Percentiles rank a stretch among this genome's conserved stretches.
Conservation (phyloP, 2,329 filamentous ascomycete species). For the Diplodia corticola region DNA sequence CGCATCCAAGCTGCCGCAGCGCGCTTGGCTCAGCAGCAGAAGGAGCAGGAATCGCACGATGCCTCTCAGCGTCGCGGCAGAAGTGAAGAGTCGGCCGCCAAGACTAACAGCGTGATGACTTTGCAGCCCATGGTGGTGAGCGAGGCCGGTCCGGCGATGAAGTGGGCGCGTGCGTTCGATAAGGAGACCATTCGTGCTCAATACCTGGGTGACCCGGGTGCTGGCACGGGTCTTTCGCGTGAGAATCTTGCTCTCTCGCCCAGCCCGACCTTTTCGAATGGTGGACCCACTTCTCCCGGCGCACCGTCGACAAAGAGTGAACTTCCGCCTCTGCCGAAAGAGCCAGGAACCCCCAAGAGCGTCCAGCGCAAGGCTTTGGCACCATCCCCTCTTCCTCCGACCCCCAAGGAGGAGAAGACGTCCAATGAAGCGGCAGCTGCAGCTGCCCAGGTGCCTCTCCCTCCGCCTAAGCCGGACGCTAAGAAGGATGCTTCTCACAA, state of each 20-base stretch:
- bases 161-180: slow-evolving; percentile 96
- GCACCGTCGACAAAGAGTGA: slow-evolving; percentile 35
- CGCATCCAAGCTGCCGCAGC: slow-evolving; percentile 89
- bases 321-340: slow-evolving; percentile 44
- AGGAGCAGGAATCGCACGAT: slow-evolving; percentile 56
- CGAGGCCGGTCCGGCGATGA: slow-evolving; percentile 90
- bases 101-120: slow-evolving; percentile 88
- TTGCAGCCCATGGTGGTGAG: slow-evolving; percentile 80
- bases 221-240: slow-evolving; percentile 64
- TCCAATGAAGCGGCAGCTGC: neutral
- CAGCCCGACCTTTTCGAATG: slow-evolving; percentile 17
- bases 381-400: slow-evolving; percentile 26
- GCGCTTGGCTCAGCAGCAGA: slow-evolving; percentile 72
- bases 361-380: slow-evolving; percentile 31
- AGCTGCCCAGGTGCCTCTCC: slow-evolving; percentile 39
- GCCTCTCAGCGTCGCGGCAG: slow-evolving; percentile 54
- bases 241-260: slow-evolving; percentile 40
- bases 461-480: slow-evolving; percentile 25
- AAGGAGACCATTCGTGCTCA: slow-evolving; percentile 80
- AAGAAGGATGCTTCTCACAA: slow-evolving; percentile 23
- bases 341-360: slow-evolving; percentile 25
- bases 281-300: neutral
- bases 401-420: neutral
- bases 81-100: slow-evolving; percentile 57
- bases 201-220: slow-evolving; percentile 74